A percentile compares a stretch with the other conserved stretches of the same genome.
phyloP scores from a whole-genome alignment of 202 grass and related monocot species.

The Saccharum hybrid region DNA sequence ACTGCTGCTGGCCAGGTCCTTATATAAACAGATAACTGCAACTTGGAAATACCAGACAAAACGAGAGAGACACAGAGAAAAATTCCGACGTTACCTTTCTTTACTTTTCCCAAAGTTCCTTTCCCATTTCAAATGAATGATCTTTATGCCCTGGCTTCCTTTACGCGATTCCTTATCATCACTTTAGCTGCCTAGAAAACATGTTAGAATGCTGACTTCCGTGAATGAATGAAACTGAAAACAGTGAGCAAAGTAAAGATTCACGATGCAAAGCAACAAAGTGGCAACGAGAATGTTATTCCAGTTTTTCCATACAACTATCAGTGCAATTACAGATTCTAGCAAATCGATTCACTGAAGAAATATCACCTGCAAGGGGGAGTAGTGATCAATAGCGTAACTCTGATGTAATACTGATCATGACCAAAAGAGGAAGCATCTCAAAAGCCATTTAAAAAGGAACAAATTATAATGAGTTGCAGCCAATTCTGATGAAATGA shows the following conservation, averaged over 20 bases:
- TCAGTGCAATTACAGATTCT: slow-evolving; percentile 29
- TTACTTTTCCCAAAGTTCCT: slow-evolving; percentile 32
- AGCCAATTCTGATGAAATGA: too few species aligned
- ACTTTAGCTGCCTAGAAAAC: slow-evolving; percentile 33
- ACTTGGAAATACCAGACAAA: neutral
- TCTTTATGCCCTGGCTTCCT: slow-evolving; percentile 12
- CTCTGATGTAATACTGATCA: slow-evolving; percentile 35
- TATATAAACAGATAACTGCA: slow-evolving; percentile 46
- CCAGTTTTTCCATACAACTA: slow-evolving; percentile 36
- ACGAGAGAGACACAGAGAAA: neutral
- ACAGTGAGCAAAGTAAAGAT: slow-evolving; percentile 33
- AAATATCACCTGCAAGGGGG: slow-evolving; percentile 20
- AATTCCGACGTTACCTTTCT: neutral
- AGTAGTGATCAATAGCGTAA: slow-evolving; percentile 23
- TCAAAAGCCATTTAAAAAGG: slow-evolving; percentile 23
- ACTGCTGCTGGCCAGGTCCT: neutral
- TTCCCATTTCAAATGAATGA: slow-evolving; percentile 33
- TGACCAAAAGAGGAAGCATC: slow-evolving; percentile 23
- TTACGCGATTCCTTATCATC: slow-evolving; percentile 49
- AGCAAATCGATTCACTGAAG: slow-evolving; percentile 15
- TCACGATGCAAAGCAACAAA: slow-evolving; percentile 50
- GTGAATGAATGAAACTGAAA: neutral
- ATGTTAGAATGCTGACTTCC: slow-evolving; percentile 31
- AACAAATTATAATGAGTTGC: too few species aligned
- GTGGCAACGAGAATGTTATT: slow-evolving; percentile 36